These are phyloP conservation scores for Malassezia sympodialis DNA, from an alignment of 1,284 basidiomycete genomes.

Conservation along the genomic window DNA sequence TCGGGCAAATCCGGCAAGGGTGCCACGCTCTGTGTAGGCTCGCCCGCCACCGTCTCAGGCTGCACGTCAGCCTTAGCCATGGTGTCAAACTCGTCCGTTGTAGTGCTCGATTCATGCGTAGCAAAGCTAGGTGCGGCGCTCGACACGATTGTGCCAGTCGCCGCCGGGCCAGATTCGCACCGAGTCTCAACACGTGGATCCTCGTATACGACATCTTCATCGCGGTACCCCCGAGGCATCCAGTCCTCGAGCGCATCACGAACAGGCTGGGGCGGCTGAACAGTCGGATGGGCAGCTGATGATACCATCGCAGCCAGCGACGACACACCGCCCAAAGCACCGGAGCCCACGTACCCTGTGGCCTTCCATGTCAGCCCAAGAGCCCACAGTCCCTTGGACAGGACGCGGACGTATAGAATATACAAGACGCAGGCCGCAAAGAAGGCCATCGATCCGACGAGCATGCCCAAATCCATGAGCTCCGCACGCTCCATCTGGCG, in stretches of 20 bases:
- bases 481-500: slow-evolving; percentile 45
- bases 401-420: slow-evolving; percentile 40
- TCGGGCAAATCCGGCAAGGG: too few species aligned
- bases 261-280: background rate
- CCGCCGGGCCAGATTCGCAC: too few species aligned
- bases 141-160: too few species aligned
- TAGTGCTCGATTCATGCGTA: too few species aligned
- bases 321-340: slow-evolving; percentile 1
- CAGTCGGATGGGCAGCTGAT: background rate
- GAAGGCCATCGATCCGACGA: slow-evolving; percentile 30
- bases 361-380: background rate
- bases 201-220: background rate
- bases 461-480: slow-evolving; percentile 31
- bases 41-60: too few species aligned
- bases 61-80: too few species aligned
- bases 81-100: too few species aligned
- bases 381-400: slow-evolving; percentile 27
- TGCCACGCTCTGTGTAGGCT: too few species aligned
- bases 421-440: slow-evolving; percentile 37
- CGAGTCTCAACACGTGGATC: background rate
- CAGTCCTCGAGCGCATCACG: background rate
- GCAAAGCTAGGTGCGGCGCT: too few species aligned
- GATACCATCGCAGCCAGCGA: background rate
- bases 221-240: background rate
- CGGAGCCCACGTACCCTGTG: background rate